Conservation (phyloP, 345 rosid genomes). For the Clausena lansium region DNA sequence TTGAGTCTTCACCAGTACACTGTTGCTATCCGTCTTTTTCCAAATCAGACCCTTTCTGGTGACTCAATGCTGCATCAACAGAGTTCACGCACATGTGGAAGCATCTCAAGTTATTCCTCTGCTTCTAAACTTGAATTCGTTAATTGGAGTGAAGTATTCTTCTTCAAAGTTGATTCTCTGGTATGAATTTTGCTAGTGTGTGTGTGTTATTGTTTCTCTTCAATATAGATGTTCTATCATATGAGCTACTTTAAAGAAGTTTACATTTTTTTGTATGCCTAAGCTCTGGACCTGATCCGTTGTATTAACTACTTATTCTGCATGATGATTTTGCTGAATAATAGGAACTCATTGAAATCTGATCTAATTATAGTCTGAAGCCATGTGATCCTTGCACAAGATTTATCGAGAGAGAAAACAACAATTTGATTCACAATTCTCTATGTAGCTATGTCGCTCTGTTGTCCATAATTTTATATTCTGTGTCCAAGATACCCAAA, state of each 20-base stretch:
- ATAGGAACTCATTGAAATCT: not conserved
- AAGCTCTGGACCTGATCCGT: not conserved
- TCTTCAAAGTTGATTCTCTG: constrained; percentile 76
- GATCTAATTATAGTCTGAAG: not conserved
- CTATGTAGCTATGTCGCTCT: not conserved
- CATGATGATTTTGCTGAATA: not conserved
- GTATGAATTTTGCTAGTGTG: constrained; percentile 32
- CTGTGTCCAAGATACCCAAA: not conserved
- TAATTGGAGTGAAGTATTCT: constrained; percentile 84
- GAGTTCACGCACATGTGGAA: constrained; percentile 86
- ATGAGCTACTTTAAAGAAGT: not conserved
- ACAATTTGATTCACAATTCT: not conserved
- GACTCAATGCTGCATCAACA: constrained; percentile 61
- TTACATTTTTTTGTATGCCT: not conserved
- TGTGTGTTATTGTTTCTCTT: not conserved
- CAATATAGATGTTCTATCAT: not conserved
- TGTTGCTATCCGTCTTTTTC: constrained; percentile 55
- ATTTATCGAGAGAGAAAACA: not conserved
- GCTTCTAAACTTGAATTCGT: constrained; percentile 57
- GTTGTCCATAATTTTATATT: not conserved
- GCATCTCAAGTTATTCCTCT: constrained; percentile 40
- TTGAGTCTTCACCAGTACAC: constrained; percentile 67
- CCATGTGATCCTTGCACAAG: not conserved
- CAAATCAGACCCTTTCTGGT: constrained; percentile 41
- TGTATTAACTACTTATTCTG: not conserved